These are phyloP conservation scores for Pythium rishiriense DNA, from an alignment of 352 stramenopile genomes.

Conservation along the genomic window DNA sequence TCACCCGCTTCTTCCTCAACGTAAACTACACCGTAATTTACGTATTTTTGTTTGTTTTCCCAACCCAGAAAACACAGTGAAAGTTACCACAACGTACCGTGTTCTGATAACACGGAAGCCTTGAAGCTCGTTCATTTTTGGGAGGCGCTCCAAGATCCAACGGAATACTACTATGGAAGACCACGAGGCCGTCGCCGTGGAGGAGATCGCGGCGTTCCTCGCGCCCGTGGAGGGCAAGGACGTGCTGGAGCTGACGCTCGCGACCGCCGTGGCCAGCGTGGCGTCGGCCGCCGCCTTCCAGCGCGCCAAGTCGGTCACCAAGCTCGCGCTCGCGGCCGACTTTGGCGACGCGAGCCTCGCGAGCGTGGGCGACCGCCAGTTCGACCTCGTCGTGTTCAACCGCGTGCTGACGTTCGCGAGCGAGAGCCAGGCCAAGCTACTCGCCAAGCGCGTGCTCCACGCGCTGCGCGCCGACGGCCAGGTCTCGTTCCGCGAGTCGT, in stretches of 20 bases:
- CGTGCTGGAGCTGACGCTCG: constrained; percentile 40
- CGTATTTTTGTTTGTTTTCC: background rate
- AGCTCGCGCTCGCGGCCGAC: constrained; percentile 30
- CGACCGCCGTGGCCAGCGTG: constrained; percentile 21
- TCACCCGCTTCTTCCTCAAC: background rate
- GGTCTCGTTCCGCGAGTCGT: constrained; percentile 40
- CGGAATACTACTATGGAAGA: constrained; percentile 13
- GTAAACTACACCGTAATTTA: constrained; percentile 21
- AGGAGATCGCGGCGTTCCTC: constrained; percentile 31
- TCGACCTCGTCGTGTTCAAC: constrained; percentile 43
- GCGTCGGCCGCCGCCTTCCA: constrained; percentile 20
- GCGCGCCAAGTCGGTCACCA: constrained; percentile 25
- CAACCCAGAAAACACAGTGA: too few species aligned
- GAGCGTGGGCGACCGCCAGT: constrained; percentile 18
- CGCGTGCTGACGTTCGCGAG: constrained; percentile 38
- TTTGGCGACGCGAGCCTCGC: constrained; percentile 30
- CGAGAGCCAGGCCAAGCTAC: constrained; percentile 28
- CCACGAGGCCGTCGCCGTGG: constrained; percentile 21
- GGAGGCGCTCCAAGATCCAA: background rate
- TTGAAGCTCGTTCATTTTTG: constrained; percentile 12
- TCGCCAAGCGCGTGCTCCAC: constrained; percentile 32
- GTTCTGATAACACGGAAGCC: constrained; percentile 5
- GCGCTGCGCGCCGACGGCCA: constrained; percentile 32
- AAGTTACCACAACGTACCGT: background rate
- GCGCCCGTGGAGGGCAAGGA: constrained; percentile 31